These are phyloP conservation scores for Fusarium domesticum DNA, from an alignment of 2,329 filamentous ascomycete genomes.

Conservation along the genomic window DNA sequence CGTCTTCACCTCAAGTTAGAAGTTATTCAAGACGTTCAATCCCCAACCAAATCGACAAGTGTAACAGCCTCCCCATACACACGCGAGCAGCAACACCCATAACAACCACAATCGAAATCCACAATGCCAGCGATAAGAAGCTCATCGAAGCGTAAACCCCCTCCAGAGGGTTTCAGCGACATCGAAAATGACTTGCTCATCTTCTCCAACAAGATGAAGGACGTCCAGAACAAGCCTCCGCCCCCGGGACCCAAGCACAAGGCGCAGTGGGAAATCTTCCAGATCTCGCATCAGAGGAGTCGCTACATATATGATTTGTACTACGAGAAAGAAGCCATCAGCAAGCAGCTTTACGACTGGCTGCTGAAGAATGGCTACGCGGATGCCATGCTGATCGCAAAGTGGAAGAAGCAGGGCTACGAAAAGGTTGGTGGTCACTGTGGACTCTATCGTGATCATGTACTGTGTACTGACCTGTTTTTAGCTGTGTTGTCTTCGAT, in stretches of 20 bases:
- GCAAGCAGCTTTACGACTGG: slow-evolving; percentile 90
- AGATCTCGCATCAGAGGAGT: slow-evolving; percentile 88
- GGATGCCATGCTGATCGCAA: slow-evolving; percentile 91
- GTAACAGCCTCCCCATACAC: slow-evolving; percentile 5
- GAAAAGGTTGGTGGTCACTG: slow-evolving; percentile 71
- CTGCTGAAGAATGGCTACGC: slow-evolving; percentile 95
- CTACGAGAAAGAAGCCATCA: slow-evolving; percentile 96
- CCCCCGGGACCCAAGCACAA: slow-evolving; percentile 81
- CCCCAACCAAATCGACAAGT: neutral
- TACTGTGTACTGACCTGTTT: slow-evolving; percentile 23
- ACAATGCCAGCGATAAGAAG: slow-evolving; percentile 75
- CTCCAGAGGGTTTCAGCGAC: slow-evolving; percentile 82
- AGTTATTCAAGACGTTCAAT: neutral
- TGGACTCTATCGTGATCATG: too few relatives aligned
- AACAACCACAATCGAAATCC: slow-evolving; percentile 1
- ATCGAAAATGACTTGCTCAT: slow-evolving; percentile 84
- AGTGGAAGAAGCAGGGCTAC: slow-evolving; percentile 99
- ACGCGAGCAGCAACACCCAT: slow-evolving; percentile 1
- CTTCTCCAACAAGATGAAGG: slow-evolving; percentile 89
- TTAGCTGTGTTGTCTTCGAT: slow-evolving; percentile 87
- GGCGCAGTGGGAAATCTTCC: slow-evolving; percentile 94
- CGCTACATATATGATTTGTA: slow-evolving; percentile 97
- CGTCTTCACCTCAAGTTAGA: neutral
- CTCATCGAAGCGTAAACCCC: slow-evolving; percentile 73
- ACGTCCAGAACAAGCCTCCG: slow-evolving; percentile 85